Conservation (phyloP, 2,329 filamentous ascomycete genomes). For the Chalaropsis ovoidea region DNA sequence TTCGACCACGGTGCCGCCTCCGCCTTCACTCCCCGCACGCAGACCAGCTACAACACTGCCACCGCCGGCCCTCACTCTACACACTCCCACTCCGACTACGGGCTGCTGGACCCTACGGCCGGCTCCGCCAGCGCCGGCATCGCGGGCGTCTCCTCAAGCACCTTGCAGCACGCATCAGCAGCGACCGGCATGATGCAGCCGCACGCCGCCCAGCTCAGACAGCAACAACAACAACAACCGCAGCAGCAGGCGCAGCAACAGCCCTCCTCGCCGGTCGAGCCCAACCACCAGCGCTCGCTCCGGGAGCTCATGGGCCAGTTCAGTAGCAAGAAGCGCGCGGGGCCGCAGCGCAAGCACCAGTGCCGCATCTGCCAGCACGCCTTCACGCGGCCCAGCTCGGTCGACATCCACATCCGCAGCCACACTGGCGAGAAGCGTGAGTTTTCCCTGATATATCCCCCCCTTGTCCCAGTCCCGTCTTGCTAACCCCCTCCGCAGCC, state of each 20-base stretch:
- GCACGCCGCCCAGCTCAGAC: not conserved
- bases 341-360: constrained; percentile 98
- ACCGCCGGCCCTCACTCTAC: not conserved
- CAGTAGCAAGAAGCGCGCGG: constrained; percentile 90
- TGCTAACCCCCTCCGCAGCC: constrained; percentile 42
- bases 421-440: constrained; percentile 97
- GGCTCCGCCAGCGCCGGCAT: not conserved
- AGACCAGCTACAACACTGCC: not conserved
- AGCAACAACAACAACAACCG: constrained; percentile 6
- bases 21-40: constrained; percentile 22
- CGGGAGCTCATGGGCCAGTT: constrained; percentile 86
- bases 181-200: constrained; percentile 1
- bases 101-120: not conserved
- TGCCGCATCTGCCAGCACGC: constrained; percentile 98
- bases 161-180: not conserved
- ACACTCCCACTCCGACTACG: constrained; percentile 1
- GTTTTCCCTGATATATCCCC: constrained; percentile 34
- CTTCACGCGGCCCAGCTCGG: constrained; percentile 84
- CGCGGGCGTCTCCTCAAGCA: not conserved
- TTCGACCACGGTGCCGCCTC: not conserved
- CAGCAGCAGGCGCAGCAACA: constrained; percentile 10
- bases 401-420: constrained; percentile 98
- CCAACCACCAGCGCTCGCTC: constrained; percentile 19
- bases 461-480: no score
- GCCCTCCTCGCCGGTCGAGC: constrained; percentile 11